Percentiles rank a stretch among this genome's conserved stretches.
Conservation (phyloP, 2,329 filamentous ascomycete genomes). For the Pseudocercospora fijiensis region DNA sequence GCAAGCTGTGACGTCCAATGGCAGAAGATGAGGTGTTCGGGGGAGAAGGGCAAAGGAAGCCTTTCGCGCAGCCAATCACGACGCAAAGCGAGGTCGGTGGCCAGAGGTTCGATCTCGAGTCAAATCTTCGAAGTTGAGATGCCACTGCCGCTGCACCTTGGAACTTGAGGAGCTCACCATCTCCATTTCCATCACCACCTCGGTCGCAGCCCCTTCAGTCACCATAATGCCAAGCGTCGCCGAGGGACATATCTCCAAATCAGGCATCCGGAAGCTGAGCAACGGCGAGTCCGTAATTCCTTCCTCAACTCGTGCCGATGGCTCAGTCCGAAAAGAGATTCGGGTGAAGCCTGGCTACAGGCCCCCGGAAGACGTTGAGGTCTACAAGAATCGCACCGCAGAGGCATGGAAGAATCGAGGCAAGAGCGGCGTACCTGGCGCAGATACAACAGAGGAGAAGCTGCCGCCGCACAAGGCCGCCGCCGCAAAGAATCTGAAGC, state of each 20-base stretch:
- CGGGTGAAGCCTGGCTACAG: slow-evolving; percentile 90
- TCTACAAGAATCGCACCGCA: slow-evolving; percentile 91
- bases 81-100: slow-evolving; percentile 2
- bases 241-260: slow-evolving; percentile 43
- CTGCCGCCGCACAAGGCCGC: slow-evolving; percentile 48
- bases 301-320: slow-evolving; percentile 80
- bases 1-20: neutral
- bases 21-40: slow-evolving; percentile 8
- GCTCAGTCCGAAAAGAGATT: slow-evolving; percentile 89
- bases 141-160: neutral
- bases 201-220: neutral
- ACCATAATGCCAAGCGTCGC: slow-evolving; percentile 36
- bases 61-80: slow-evolving; percentile 11
- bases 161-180: neutral
- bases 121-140: neutral
- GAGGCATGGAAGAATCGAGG: slow-evolving; percentile 78
- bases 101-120: neutral
- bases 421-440: slow-evolving; percentile 70
- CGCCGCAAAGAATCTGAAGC: slow-evolving; percentile 79
- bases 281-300: slow-evolving; percentile 88
- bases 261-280: slow-evolving; percentile 65
- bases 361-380: slow-evolving; percentile 90
- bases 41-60: neutral
- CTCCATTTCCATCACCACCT: neutral
- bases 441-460: slow-evolving; percentile 51